Base-by-base conservation (phyloP, 768 basidiomycete species). In the Sutorius australiensis region DNA sequence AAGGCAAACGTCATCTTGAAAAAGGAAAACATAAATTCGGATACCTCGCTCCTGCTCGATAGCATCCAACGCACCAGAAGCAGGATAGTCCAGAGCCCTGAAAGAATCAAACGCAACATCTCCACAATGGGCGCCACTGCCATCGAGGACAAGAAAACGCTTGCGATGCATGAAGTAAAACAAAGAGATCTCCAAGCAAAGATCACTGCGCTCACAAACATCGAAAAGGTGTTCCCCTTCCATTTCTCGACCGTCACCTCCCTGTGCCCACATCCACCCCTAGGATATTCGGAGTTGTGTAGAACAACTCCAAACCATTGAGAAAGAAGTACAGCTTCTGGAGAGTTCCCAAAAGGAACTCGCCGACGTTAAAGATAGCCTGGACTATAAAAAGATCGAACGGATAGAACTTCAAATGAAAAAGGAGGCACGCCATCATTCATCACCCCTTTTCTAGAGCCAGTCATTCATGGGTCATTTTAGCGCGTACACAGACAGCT, bases 51-150 rank as follows among this genome's bases (percentile, higher is more conserved):
- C 40, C 72, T 84, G 21, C 73, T 78, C 38, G 85, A 89, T 51
- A 74, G 77, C 41, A 84, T 90, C 56, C 71, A 73, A 12, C 81
- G 85, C 39, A 84, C 84, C 0, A 78, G 82, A 46, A 75, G 82
- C 28, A 83, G 92, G 27, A 87, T 97, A 56, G 92, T 97, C 3
- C 90, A 93, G 67, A 93, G 91, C 0, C 94, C 94, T 0, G 94
- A 95, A 43, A 80, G 93, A 41, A 87, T 95, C 59, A 89, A 86
- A 65, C 82, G 85, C 46, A 88, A 83, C 39, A 95, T 95, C 61
- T 70, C 78, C 11, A 75, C 81, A n/a, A 92, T 95, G 87, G 78
- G 80, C 3, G 65, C 73, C 6, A 83, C 80, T 0, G 82, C 83
- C 1, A 67, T 79, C 16, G 86, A 87, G 49, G 91, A 95, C 59